Evolutionary conservation across 129 eudicot species (phyloP), one percentile per base, ranked within the genome.

Genomic region (Flaveria brownii): DNA sequence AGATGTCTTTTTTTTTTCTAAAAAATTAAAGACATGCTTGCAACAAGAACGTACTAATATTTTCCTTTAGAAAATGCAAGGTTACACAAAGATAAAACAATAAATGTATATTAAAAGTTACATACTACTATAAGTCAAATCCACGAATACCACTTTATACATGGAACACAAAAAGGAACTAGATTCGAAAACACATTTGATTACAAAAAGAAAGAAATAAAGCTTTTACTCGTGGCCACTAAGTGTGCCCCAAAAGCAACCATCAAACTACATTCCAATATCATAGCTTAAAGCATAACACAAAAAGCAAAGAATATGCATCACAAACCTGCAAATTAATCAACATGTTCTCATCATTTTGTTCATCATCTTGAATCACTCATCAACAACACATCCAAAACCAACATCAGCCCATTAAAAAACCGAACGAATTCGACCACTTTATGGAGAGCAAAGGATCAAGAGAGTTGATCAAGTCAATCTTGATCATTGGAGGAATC

Each of bases 401-500:
- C 81, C 47, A 28, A 66, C 20, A 72, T 26, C 74, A 41, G 73
- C 10, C 46, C 14, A 33, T 6, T 1, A 20, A 79, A 79, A 57
- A 26, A 15, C 15, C 9, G 4, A 41, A 41, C 59, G 46, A 25
- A 5, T 3, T 80, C 8, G 41, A 50, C 26, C 33, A 50, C 16
- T 43, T 65, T 22, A 89, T 90, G 93, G 90, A 74, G 47, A 70
- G 43, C 82, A 75, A 84, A 54, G 69, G 79, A 71, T 61, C 88
- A 73, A 72, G 78, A n/a, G 96, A 87, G 66, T 67, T 77, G 71
- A 74, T 82, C 78, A 86, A 82, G 78, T 83, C 93, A 54, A 77
- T 82, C 50, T 50, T 88, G 61, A 66, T 88, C 51, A 83, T 84
- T 75, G 90, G 87, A 67, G 93, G 91, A 50, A 86, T 91, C 51